Evolutionary conservation across 2,329 filamentous ascomycete species (phyloP).

Genomic region (Metarhizium album): DNA sequence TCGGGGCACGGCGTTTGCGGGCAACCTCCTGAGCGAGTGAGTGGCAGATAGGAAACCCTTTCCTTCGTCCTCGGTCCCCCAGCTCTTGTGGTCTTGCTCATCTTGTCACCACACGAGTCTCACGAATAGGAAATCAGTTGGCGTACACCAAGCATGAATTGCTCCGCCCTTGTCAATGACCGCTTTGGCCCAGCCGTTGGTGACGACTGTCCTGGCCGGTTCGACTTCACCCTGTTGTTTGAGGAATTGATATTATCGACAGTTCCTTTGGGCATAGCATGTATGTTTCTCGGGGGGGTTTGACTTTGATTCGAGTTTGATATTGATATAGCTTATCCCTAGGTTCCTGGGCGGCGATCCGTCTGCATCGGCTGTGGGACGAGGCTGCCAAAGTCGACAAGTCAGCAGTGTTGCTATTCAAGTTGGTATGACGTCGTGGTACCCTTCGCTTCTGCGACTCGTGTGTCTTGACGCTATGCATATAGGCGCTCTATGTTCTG

Average conservation of each 20-base stretch:
- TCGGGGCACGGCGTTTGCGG: no score
- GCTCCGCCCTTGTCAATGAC: slow-evolving; percentile 4
- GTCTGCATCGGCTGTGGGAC: background rate
- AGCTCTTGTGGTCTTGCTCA: background rate
- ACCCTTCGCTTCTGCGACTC: background rate
- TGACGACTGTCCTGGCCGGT: slow-evolving; percentile 13
- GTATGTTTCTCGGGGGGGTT: background rate
- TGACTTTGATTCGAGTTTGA: background rate
- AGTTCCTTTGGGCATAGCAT: background rate
- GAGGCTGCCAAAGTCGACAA: background rate
- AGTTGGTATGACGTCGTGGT: background rate
- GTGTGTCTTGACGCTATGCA: background rate
- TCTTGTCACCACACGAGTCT: background rate
- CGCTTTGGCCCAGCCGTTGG: slow-evolving; percentile 11
- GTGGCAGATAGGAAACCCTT: no score
- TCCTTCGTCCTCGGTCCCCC: no score
- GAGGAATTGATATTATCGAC: slow-evolving; percentile 16
- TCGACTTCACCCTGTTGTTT: slow-evolving; percentile 19
- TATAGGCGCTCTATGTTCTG: background rate
- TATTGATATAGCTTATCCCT: background rate
- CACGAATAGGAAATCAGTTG: background rate
- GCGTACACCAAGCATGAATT: background rate
- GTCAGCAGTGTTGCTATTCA: background rate
- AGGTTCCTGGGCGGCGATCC: background rate
- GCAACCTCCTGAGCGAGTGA: no score